Evolutionary conservation across 345 rosid species (phyloP), one percentile per base, ranked within the genome.

Genomic region (Pistacia atlantica): DNA sequence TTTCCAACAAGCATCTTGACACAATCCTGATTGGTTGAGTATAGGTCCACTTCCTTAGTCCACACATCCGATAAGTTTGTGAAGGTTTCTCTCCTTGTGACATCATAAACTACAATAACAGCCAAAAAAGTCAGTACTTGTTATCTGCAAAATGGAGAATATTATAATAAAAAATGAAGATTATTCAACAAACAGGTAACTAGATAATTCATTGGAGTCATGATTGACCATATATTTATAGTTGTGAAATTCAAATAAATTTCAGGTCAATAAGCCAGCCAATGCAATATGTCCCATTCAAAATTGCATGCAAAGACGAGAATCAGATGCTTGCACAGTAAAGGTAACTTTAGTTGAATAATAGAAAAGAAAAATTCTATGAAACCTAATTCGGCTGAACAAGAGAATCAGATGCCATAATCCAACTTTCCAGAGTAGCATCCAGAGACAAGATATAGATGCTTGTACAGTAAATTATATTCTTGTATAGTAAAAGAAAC

Each of bases 1-100:
- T 95, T 95, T 31, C 98, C 99, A 54, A 95, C 99, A 22, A 95
- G 98, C 89, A 95, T 89, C 91, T 89, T 93, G 67, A 95, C 86
- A 75, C 99, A 93, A 70, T 91, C 89, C 79, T 80, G 93, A 83
- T 91, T 92, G 18, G 96, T 90, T 20, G 91, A 90, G 69, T 89
- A 90, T 57, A 95, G 93, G 72, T 90, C 97, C 75, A 92, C 88
- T 86, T 95, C 99, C 83, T 95, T 95, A 67, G 93, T 88, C 99
- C 99, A 95, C 62, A 93, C 92, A 74, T 95, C 93, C 37, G 91
- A 88, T 78, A 95, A 83, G 84, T 92, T 93, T 51, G 93, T 88
- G 80, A 95, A 95, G 57, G 96, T 89, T 78, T 93, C 98, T 81
- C 98, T 90, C 77, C 90, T 77, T 25, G 98, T 95, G 83, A 93